Base-by-base conservation (phyloP, 2,329 filamentous ascomycete species). In the Phoma sp. region DNA sequence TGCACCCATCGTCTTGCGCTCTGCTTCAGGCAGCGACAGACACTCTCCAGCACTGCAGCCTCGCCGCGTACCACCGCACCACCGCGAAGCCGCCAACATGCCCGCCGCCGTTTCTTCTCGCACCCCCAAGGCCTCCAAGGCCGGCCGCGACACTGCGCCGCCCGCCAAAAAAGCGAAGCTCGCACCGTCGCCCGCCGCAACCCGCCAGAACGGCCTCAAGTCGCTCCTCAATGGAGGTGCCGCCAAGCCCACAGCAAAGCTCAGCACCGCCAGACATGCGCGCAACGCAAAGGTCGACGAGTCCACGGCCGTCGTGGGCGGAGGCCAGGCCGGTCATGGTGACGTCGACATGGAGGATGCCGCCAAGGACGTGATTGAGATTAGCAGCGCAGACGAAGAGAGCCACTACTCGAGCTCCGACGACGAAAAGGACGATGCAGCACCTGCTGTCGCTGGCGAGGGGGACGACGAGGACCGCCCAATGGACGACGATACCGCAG, bases 211-310 rank as follows among this genome's bases (percentile, higher is more conserved):
- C 24, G 70, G 70, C 29, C 68, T 77, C 62, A 68, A 72, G 36
- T 61, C 70, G 7, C 65, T 77, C 6, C 59, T 74, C 43, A 67
- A 67, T 45, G 70, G 62, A 27, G 58, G 55, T 15, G 39, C 64
- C 0, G 67, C 71, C 24, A 76, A 76, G 63, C 68, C 79, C 4
- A 78, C 80, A 3, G 81, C 78, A 17, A 78, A 80, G 50, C 79
- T 82, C 51, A 86, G 84, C 65, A 82, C 83, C 24, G 73, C 79
- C 22, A 83, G 81, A 64, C 76, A 80, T 57, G 68, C 78, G 43
- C 79, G 78, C 38, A 80, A 81, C 61, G 78, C 76, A 54, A 79
- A 81, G 36, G 80, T 87, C 31, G 81, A 88, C 68, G 85, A 88
- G 60, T 81, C 83, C 29, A 80, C 78, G 50, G 78, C 84, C 10